Base-by-base conservation (phyloP, 257 asterid genomes). In the Ilex aquifolium region DNA sequence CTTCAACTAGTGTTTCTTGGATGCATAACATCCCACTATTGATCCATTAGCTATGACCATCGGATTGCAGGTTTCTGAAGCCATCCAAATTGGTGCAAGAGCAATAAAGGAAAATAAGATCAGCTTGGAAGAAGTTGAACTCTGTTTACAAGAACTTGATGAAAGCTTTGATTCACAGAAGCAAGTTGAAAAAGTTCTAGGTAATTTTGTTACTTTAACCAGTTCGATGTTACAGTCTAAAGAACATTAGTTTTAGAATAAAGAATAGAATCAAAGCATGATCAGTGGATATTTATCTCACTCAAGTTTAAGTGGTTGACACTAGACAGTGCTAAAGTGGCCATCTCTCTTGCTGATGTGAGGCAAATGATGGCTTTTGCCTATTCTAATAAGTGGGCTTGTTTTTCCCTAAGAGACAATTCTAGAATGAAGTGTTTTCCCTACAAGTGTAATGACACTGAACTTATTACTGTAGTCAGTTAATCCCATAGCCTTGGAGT, bases 51-150 rank as follows among this genome's bases (percentile, higher is more conserved):
- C 55, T 40, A 32, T 65, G 65, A 16, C 72, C 52, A 65, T 65
- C 55, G 69, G 65, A 52, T 71, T 53, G 67, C 80, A 88, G 95
- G 92, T 90, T 76, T 68, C 78, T 31, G 91, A 90, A 77, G 93
- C 95, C 72, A 77, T 90, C 54, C 74, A 80, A 71, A 75, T 79
- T 75, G 82, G 97, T 64, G 66, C 85, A 29, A 76, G 44, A 60
- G 93, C 92, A 42, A 74, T 87, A 31, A 77, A 72, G 74, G 95
- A 79, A 71, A 87, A 77, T 64, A 75, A 70, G 71, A 69, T 82
- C 59, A 78, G 73, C 62, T 71, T 80, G 50, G 88, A 85, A 62
- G 87, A 90, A 75, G 88, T 90, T 65, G 86, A 85, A 64, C 69
- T 62, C 67, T 82, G 87, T 78, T 69, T 90, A 68, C 72, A 75